Base-by-base conservation (phyloP, 345 rosid genomes). In the Gossypium sturtianum region DNA sequence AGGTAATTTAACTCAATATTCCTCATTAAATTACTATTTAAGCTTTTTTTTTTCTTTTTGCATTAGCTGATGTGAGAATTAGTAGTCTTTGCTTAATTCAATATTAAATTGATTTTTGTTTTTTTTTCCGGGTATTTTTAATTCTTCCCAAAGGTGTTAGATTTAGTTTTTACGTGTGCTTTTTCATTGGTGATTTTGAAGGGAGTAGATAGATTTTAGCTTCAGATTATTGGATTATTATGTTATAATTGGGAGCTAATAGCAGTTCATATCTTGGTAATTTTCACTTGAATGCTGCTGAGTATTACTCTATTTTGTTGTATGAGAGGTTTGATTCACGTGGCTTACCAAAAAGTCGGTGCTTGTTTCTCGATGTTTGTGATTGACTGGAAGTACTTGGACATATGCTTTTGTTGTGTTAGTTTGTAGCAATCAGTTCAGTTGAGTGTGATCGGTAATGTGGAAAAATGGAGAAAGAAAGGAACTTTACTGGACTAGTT, bases 281-380 rank as follows among this genome's bases (percentile, higher is more conserved):
- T 56, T 71, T 71, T 71, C 27, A 34, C 64, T 38, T 57, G 25
- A 43, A 71, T 57, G 53, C 53, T 38, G 74, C 43, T 72, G 53
- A 58, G 15, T 43, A 12, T 45, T 4, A 54, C 54, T 70, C 48
- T 53, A 44, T 54, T 54, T 34, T 54, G 47, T 12, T 70, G 61
- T 53, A 27, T 53, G 27, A 13, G 58, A 49, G 72, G 51, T 66
- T 65, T 16, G 72, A 25, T 68, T 68, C 9, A 8, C 29, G 2
- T 17, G 60, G 59, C 27, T 16, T 29, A 17, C 43, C 38, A 51
- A 68, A 68, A 27, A 43, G 45, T 15, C 25, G 11, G 61, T 71
- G 49, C 48, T 54, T 52, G 49, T 54, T 23, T 12, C 41, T 54
- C 20, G 0, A 2, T 12, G 13, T 56, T 71, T 70, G 4, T 67